A percentile compares a stretch with the other conserved stretches of the same genome.
Conservation (phyloP, 129 eudicot species). For the Deinandra increscens region DNA sequence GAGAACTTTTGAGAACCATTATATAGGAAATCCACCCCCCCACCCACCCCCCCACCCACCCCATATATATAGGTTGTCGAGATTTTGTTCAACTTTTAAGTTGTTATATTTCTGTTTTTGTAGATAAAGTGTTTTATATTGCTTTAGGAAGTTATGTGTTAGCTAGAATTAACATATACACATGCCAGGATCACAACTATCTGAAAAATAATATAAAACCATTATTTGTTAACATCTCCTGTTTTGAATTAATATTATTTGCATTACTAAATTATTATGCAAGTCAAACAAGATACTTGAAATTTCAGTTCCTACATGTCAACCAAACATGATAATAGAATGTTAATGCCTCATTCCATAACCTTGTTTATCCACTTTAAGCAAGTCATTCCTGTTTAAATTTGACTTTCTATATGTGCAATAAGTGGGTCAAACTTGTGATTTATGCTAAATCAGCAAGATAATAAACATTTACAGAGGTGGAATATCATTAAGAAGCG, state of each 20-base stretch:
- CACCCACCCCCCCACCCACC: no score
- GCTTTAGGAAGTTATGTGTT: background rate
- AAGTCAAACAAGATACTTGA: no score
- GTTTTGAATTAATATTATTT: background rate
- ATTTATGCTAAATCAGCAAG: slow-evolving; percentile 24
- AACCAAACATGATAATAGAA: no score
- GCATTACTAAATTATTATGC: no score
- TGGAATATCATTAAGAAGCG: slow-evolving; percentile 75
- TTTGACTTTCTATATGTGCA: background rate
- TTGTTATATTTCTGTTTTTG: background rate
- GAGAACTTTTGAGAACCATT: no score
- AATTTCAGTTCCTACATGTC: no score
- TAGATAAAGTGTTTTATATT: background rate
- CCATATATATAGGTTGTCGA: no score
- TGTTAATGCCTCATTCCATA: no score
- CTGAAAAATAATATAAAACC: background rate
- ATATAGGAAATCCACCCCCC: no score
- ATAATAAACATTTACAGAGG: slow-evolving; percentile 59
- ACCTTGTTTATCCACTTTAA: background rate
- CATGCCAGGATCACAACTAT: background rate
- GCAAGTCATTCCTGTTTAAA: background rate
- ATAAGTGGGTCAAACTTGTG: background rate
- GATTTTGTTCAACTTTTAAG: background rate
- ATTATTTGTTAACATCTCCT: background rate
- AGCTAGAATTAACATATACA: background rate